Percentiles rank a stretch among this genome's conserved stretches.
Conservation (phyloP, 2,329 filamentous ascomycete genomes). For the Sclerotinia nivalis region DNA sequence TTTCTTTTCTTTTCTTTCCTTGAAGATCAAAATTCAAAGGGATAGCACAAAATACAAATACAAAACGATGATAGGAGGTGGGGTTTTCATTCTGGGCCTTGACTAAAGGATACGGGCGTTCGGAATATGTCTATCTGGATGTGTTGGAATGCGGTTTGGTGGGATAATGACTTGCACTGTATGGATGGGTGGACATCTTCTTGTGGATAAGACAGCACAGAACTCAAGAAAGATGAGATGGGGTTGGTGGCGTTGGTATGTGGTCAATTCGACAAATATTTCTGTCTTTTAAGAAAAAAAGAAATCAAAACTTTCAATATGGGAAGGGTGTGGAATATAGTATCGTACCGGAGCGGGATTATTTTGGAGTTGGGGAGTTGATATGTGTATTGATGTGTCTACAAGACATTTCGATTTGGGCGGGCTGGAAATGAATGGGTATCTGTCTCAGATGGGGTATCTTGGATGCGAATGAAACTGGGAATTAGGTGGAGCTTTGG, state of each 20-base stretch:
- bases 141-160: neutral
- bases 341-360: neutral
- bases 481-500: neutral
- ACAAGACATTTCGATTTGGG: neutral
- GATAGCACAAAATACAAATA: constrained; percentile 3
- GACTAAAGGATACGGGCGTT: constrained; percentile 16
- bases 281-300: neutral
- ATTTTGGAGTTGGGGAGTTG: constrained; percentile 13
- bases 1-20: neutral
- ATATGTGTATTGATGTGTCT: neutral
- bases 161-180: constrained; percentile 1
- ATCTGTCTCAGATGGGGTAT: constrained; percentile 3
- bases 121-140: constrained; percentile 12
- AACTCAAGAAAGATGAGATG: constrained; percentile 42
- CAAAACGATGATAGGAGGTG: neutral
- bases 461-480: neutral
- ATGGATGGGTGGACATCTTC: constrained; percentile 11
- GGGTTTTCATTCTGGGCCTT: constrained; percentile 3
- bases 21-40: neutral
- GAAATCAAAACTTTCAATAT: neutral
- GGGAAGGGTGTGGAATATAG: constrained; percentile 6
- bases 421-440: neutral
- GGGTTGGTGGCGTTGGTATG: constrained; percentile 9
- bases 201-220: constrained; percentile 1
- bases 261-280: neutral